Evolutionary conservation across 148 eudicot genomes (phyloP).

Genomic region (Euryodendron excelsum): DNA sequence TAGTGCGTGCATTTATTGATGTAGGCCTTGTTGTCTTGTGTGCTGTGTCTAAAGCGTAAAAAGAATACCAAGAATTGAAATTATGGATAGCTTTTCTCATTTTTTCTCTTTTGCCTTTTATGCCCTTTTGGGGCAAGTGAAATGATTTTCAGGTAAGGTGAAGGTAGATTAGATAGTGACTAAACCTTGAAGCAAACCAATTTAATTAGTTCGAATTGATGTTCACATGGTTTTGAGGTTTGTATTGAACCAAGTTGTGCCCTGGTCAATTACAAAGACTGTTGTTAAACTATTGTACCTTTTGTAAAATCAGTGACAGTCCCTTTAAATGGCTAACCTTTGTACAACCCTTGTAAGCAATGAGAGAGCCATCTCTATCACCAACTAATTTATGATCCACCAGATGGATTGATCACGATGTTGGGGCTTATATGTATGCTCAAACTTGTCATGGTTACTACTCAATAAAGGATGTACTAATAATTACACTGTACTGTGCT

Average conservation of each 20-base stretch:
- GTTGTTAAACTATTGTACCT: too few relatives aligned
- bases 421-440: not conserved
- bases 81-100: too few relatives aligned
- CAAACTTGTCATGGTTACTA: not conserved
- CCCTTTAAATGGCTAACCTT: too few relatives aligned
- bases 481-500: constrained; percentile 25
- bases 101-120: not conserved
- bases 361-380: not conserved
- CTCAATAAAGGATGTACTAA: constrained; percentile 14
- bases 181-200: not conserved
- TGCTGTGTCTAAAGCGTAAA: too few relatives aligned
- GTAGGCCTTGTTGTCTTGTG: too few relatives aligned
- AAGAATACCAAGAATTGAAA: too few relatives aligned
- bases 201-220: not conserved
- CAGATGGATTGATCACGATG: not conserved
- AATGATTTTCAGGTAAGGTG: not conserved
- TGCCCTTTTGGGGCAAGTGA: not conserved
- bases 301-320: too few relatives aligned
- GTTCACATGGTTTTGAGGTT: not conserved
- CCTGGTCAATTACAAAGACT: not conserved
- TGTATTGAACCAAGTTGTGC: not conserved
- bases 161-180: not conserved
- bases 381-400: not conserved
- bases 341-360: not conserved
- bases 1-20: too few relatives aligned